Evolutionary conservation across 1,139 yeast species (phyloP).

Genomic region (Saccharomyces uvarum): DNA sequence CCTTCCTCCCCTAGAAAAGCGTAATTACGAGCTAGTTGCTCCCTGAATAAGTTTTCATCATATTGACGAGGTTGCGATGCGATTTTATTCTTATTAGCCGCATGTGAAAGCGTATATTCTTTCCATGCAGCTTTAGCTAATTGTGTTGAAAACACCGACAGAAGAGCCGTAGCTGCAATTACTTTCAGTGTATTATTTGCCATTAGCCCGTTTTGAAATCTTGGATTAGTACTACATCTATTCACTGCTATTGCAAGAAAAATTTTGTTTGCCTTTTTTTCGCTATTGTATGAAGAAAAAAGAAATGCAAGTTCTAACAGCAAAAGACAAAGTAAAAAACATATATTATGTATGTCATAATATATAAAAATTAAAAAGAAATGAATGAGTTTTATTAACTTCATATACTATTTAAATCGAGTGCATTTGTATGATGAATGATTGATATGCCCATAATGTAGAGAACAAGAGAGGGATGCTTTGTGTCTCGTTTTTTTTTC

Average conservation of each 20-base stretch:
- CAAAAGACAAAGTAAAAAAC: neutral
- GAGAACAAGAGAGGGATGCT: neutral
- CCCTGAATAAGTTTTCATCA: conserved; percentile 72
- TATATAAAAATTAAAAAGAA: neutral
- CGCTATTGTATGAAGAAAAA: neutral
- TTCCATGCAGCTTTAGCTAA: conserved; percentile 22
- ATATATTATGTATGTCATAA: neutral
- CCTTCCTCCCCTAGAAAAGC: conserved; percentile 87
- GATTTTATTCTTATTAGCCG: neutral
- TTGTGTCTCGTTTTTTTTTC: neutral
- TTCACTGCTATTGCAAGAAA: neutral
- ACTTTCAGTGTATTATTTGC: conserved; percentile 24
- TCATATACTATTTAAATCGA: neutral
- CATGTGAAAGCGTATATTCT: conserved; percentile 7
- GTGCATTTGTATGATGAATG: neutral
- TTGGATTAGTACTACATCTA: neutral
- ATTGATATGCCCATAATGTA: neutral
- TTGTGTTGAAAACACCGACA: conserved; percentile 25
- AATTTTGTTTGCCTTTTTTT: neutral
- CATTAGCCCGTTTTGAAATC: conserved; percentile 5
- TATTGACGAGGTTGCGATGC: conserved; percentile 28
- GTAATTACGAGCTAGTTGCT: conserved; percentile 87
- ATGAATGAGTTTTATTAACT: neutral
- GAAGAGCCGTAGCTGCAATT: conserved; percentile 24
- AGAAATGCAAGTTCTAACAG: neutral